Evolutionary conservation across 2,329 filamentous ascomycete species (phyloP).

Genomic region (Fusarium guadeloupense): DNA sequence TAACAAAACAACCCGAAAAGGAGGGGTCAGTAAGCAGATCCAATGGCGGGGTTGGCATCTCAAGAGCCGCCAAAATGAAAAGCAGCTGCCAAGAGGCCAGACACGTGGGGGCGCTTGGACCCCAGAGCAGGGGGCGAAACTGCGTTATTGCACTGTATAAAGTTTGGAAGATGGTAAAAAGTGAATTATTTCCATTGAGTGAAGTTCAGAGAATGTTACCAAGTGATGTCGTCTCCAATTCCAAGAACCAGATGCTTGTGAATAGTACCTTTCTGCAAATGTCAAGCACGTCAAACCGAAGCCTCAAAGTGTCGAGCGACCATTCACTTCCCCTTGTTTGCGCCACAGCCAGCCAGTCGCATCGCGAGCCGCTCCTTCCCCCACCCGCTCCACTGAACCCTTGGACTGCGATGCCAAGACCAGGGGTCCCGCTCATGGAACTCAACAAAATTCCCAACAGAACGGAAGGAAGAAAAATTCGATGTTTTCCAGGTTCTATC

Average conservation of each 20-base stretch:
- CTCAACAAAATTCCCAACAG: slow-evolving; percentile 53
- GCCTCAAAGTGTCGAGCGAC: not conserved
- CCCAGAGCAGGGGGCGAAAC: slow-evolving; percentile 14
- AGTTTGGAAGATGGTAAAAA: not conserved
- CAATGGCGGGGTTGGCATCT: slow-evolving; percentile 19
- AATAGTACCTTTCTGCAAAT: not conserved
- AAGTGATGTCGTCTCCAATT: not conserved
- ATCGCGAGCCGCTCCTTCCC: slow-evolving; percentile 10
- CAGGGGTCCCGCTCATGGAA: slow-evolving; percentile 36
- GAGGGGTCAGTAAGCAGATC: slow-evolving; percentile 3
- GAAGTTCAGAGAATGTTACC: too few relatives aligned
- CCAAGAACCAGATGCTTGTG: not conserved
- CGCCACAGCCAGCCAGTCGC: slow-evolving; percentile 21
- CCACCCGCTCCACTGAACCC: slow-evolving; percentile 29
- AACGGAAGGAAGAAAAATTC: slow-evolving; percentile 37
- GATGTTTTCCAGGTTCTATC: slow-evolving; percentile 1
- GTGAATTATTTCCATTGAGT: not conserved
- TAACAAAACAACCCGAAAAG: not conserved
- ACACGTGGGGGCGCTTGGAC: slow-evolving; percentile 34
- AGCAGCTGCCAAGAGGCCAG: slow-evolving; percentile 17
- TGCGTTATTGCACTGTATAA: not conserved
- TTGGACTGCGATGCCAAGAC: slow-evolving; percentile 31
- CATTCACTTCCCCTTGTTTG: not conserved
- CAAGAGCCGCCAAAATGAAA: slow-evolving; percentile 27
- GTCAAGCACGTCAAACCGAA: slow-evolving; percentile 11